Evolutionary conservation across 2,329 filamentous ascomycete species (phyloP), one percentile per base, ranked within the genome.

Genomic region (Neopestalotiopsis rosae): DNA sequence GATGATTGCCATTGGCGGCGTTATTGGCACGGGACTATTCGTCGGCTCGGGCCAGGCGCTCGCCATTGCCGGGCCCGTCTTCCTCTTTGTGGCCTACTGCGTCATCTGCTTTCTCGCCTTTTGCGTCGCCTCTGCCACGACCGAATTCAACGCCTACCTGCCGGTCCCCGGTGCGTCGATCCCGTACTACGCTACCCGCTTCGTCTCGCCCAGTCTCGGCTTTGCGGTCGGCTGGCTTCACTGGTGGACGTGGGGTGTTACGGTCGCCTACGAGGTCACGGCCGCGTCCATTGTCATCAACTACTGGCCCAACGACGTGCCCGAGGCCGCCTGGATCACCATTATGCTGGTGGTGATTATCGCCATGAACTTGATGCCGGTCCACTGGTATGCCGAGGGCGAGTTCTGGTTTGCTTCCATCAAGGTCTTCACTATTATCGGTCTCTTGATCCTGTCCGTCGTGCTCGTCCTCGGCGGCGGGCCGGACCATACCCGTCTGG

Each of bases 21-120:
- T 52, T 10, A 69, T 69, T 28, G 82, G 82, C 65, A 84, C 82
- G 10, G 82, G 82, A 72, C 77, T 84, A 40, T 84, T 84, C 69
- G 81, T 84, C 65, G 81, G 82, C 65, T 81, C 80, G n/a, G 69
- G 67, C 20, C 61, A 67, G 49, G 61, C 61, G 13, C 67, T 71
- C 20, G 69, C 71, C 61, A 71, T 68, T n/a, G 75, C 72, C 20
- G 74, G 76, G 0, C 73, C 74, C 62, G 82, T 81, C 32, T 78
- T 76, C 61, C 78, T 83, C 5, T 73, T 86, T n/a, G 79, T 85
- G 52, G 80, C 81, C 17, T 86, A 84, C 70, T 74, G 80, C 40
- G 81, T 85, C 63, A 80, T 88, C 67, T 86, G 85, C 62, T 80
- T 85, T 13, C 82, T 88, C 67, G 83, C 89, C 58, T 88, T 82